Evolutionary conservation across 371 early-diverging fungal genomes (phyloP).

Genomic region (Actinomortierella wolfii): DNA sequence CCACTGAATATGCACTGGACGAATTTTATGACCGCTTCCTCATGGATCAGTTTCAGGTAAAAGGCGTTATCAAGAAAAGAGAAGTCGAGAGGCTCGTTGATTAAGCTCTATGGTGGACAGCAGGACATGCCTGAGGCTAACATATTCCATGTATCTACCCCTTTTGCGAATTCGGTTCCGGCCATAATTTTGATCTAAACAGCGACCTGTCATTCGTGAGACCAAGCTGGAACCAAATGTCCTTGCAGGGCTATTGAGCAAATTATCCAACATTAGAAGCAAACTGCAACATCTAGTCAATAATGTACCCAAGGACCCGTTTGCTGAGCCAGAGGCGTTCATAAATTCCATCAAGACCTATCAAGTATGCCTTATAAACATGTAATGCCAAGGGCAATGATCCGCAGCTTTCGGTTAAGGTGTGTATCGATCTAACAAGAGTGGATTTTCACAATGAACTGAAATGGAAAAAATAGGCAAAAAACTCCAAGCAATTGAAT

Average conservation of each 20-base stretch:
- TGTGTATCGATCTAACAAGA: no score
- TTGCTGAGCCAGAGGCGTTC: slow-evolving; percentile 60
- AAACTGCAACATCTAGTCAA: slow-evolving; percentile 63
- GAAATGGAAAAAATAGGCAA: no score
- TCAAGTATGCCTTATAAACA: slow-evolving; percentile 47
- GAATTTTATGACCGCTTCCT: slow-evolving; percentile 55
- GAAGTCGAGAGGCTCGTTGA: background rate
- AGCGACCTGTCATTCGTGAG: slow-evolving; percentile 45
- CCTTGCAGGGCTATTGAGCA: slow-evolving; percentile 62
- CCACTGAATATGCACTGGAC: slow-evolving; percentile 59
- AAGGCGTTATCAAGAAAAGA: background rate
- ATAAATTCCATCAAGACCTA: slow-evolving; percentile 56
- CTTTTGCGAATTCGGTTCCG: no score
- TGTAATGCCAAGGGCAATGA: no score
- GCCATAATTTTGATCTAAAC: no score
- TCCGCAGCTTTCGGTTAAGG: no score
- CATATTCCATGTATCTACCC: no score
- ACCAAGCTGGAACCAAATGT: slow-evolving; percentile 65
- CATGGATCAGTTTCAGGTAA: slow-evolving; percentile 58
- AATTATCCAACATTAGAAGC: slow-evolving; percentile 57
- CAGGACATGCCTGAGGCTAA: no score
- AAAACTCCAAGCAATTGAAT: no score
- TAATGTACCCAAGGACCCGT: slow-evolving; percentile 69
- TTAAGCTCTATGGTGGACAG: no score
- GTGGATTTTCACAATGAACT: no score